Evolutionary conservation across 345 rosid genomes (phyloP), one percentile per base, ranked within the genome.

Genomic region (Eucalyptus curtisii): DNA sequence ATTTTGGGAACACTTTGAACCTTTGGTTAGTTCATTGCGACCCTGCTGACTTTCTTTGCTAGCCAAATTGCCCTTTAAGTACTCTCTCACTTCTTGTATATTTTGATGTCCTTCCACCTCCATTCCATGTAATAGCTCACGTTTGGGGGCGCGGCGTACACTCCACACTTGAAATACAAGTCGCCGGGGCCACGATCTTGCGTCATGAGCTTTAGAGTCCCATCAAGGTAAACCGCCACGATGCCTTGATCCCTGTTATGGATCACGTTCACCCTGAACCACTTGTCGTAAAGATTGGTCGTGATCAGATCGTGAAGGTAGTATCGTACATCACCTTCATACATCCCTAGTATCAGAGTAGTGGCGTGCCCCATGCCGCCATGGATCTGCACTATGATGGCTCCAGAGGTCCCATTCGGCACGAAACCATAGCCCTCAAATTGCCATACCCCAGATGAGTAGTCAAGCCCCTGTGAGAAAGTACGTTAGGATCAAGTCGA

Each of bases 371-470:
- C 59, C 37, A 90, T 55, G 13, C 91, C 92, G 1, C 94, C 92
- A 17, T 91, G 93, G 84, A 91, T 91, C 88, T 92, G 93, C 10
- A 90, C 53, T 80, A 91, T 61, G 33, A 90, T 91, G 17, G 59
- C 93, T 2, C 94, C 92, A 2, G 93, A 92, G 31, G 93, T 93
- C n/a, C 93, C 93, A 16, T 91, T 91, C 13, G 93, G 94, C 47
- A 92, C 93, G 7, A 93, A 92, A 40, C 92, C 89, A 30, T 88
- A 86, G 10, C 93, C 94, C 87, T 93, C 93, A 61, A 93, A 92
- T 88, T 92, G 93, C 94, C 93, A 91, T 6, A 89, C 91, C 79
- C 93, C 93, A 27, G 93, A 90, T 47, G 93, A 87, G 45, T 91
- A 92, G 87, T 93, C 92, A 10, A 89, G 89, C 3, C 92, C 93